These are phyloP conservation scores for Neurospora tetrasperma DNA, from an alignment of 495 filamentous ascomycete species.

Conservation along the genomic window DNA sequence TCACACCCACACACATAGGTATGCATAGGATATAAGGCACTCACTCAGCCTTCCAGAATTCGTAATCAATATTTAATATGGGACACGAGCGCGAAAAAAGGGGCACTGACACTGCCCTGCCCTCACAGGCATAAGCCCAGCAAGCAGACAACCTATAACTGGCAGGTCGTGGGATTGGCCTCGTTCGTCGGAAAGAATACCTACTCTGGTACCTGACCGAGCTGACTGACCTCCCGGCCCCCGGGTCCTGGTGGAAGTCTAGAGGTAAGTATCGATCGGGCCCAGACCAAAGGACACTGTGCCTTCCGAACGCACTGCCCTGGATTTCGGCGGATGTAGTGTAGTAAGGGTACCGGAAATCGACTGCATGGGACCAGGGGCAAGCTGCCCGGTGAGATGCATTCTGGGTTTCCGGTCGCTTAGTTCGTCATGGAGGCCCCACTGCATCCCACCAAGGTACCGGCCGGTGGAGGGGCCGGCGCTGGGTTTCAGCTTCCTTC, in stretches of 20 bases:
- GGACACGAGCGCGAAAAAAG: neutral
- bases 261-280: too few relatives aligned
- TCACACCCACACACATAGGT: neutral
- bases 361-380: neutral
- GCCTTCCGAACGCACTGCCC: neutral
- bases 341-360: neutral
- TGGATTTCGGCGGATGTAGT: neutral
- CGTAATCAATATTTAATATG: neutral
- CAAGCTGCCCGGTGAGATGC: too few relatives aligned
- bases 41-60: neutral
- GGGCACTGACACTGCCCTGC: neutral
- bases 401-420: neutral
- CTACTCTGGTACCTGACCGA: neutral
- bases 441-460: neutral
- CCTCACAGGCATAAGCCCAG: neutral
- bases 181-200: neutral
- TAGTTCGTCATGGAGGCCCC: neutral
- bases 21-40: neutral
- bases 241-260: neutral
- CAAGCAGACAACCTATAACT: neutral
- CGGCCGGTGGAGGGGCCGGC: neutral
- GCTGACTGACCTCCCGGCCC: neutral
- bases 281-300: neutral
- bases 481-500: neutral
- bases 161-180: neutral